Conservation (phyloP, 2,329 filamentous ascomycete species). For the Xylariaceae sp. region DNA sequence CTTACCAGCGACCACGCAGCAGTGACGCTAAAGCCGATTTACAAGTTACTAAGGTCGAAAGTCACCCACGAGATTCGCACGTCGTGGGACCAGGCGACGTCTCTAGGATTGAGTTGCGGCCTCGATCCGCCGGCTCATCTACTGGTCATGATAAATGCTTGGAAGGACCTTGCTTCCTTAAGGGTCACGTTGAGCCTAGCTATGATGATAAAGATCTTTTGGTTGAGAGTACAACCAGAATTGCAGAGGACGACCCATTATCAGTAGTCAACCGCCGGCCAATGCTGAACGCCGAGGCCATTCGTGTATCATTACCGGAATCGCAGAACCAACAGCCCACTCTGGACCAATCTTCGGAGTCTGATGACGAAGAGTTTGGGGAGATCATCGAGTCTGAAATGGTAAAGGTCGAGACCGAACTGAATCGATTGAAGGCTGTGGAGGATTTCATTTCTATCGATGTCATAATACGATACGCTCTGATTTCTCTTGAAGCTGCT, state of each 20-base stretch:
- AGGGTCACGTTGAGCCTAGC: slow-evolving; percentile 7
- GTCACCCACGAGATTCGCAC: slow-evolving; percentile 21
- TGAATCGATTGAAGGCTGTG: slow-evolving; percentile 42
- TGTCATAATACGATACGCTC: slow-evolving; percentile 43
- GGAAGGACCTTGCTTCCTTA: slow-evolving; percentile 14
- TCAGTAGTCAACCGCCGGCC: slow-evolving; percentile 1
- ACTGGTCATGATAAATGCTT: slow-evolving; percentile 23
- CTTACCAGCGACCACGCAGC: slow-evolving; percentile 45
- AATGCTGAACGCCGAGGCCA: slow-evolving; percentile 12
- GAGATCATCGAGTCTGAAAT: slow-evolving; percentile 52
- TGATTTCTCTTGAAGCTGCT: slow-evolving; percentile 45
- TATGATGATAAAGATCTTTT: slow-evolving; percentile 11
- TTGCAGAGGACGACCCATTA: slow-evolving; percentile 4
- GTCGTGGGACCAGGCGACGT: slow-evolving; percentile 18
- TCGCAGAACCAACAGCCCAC: slow-evolving; percentile 32
- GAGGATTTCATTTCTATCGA: slow-evolving; percentile 37
- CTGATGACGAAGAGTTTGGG: slow-evolving; percentile 52
- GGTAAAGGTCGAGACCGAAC: slow-evolving; percentile 44
- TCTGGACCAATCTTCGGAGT: slow-evolving; percentile 46
- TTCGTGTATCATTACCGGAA: slow-evolving; percentile 13
- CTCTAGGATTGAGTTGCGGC: slow-evolving; percentile 19
- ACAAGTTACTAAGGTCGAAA: slow-evolving; percentile 17
- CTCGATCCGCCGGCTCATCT: slow-evolving; percentile 26
- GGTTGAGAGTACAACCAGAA: slow-evolving; percentile 7
- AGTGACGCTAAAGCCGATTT: slow-evolving; percentile 48